Percentiles rank a stretch among this genome's conserved stretches.
These are phyloP conservation scores for Cystobasidium sp. DNA, from an alignment of 1,284 basidiomycete genomes.

Conservation along the genomic window DNA sequence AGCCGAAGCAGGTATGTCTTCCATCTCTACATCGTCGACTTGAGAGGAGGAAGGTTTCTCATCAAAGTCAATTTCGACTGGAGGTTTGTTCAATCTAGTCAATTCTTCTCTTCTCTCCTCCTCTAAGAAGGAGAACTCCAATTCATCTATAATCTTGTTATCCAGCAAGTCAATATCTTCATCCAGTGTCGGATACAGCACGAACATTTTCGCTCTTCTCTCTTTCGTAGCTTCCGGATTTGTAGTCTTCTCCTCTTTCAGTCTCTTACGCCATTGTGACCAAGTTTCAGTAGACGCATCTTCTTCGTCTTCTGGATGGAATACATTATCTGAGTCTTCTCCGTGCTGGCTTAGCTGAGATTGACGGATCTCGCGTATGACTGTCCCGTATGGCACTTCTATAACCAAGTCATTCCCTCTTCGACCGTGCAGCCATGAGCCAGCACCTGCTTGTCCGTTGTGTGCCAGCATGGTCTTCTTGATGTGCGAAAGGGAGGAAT, in stretches of 20 bases:
- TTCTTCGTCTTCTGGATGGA: constrained; percentile 57
- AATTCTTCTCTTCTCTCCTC: constrained; percentile 58
- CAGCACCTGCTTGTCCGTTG: constrained; percentile 72
- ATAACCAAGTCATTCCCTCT: constrained; percentile 73
- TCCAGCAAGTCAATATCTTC: constrained; percentile 47
- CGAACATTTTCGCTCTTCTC: constrained; percentile 49
- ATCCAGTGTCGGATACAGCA: constrained; percentile 51
- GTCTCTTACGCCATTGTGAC: constrained; percentile 65
- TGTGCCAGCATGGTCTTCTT: constrained; percentile 70
- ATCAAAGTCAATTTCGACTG: constrained; percentile 66
- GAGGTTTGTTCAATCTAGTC: constrained; percentile 61
- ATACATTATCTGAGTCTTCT: constrained; percentile 64
- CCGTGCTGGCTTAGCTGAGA: constrained; percentile 64
- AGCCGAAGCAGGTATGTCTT: constrained; percentile 66
- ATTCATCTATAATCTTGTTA: constrained; percentile 46
- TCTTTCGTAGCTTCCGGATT: constrained; percentile 47
- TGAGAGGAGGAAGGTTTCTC: constrained; percentile 54
- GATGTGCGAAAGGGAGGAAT: constrained; percentile 77
- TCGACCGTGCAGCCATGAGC: constrained; percentile 81
- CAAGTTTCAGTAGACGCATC: constrained; percentile 59
- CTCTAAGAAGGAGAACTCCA: constrained; percentile 46
- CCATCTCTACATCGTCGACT: constrained; percentile 65
- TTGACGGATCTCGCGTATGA: constrained; percentile 73
- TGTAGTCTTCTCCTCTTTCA: constrained; percentile 65
- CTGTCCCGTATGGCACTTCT: constrained; percentile 82